Base-by-base conservation (phyloP, 2,329 filamentous ascomycete species). In the Aspergillus tanneri region DNA sequence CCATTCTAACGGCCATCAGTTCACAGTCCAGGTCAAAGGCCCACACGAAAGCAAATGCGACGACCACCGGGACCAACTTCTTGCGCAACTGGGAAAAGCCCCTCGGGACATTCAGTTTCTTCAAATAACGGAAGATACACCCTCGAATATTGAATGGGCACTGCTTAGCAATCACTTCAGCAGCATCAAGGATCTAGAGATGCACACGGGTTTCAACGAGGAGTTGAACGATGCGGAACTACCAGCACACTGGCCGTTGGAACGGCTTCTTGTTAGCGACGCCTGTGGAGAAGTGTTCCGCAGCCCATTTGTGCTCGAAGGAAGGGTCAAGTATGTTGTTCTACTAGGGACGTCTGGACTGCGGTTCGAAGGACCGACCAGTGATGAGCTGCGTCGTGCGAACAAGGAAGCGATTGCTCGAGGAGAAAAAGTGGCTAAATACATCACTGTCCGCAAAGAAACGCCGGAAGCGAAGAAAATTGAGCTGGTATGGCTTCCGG, bases 241-340 rank as follows among this genome's bases (percentile, higher is more conserved):
- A 10, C 62, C 61, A 12, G 18, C 49, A 11, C 61, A 64, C 28
- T 64, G 63, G 62, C 57, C 55, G 1, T 27, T 62, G 8, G 47
- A 58, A 18, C 50, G 54, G 14, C 47, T 61, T 16, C 2, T 45
- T 9, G 9, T 63, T 3, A 41, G 30, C 14, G 41, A 32, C 5
- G 54, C 56, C 2, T 52, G 49, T n/a, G 54, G 46, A 7, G 53
- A 58, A 14, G 27, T 59, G 5, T 28, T 56, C 12, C 47, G 34
- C 14, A 57, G 38, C 3, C 59, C 55, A 2, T 56, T 55, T 18
- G 40, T 62, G 10, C 52, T 53, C 2, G 49, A 63, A 22, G 60
- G 56, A 3, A 42, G 46, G 2, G 50, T 63, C 21, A 42, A 46
- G 6, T 57, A 61, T 48, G 47, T 65, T 8, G 49, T 47, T 12